Conservation (phyloP, 331 rosid genomes). For the Dryas integrifolia region DNA sequence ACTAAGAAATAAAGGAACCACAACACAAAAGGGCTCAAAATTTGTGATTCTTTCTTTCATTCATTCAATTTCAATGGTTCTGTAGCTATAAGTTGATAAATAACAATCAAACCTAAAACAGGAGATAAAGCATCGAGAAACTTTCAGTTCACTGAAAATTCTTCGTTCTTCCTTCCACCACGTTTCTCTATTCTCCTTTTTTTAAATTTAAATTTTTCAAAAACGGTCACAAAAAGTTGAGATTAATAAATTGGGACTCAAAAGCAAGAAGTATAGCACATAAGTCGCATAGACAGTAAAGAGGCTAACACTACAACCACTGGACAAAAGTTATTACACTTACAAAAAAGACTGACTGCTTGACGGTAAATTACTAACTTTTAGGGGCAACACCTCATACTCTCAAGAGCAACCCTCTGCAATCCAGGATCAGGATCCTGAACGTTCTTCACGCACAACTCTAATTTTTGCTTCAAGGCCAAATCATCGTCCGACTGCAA, state of each 20-base stretch:
- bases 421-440: constrained; percentile 82
- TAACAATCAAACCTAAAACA: too few relatives aligned
- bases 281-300: neutral
- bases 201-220: neutral
- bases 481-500: constrained; percentile 91
- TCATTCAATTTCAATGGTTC: neutral
- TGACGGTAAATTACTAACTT: neutral
- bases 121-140: neutral
- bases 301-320: neutral
- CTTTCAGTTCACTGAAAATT: neutral
- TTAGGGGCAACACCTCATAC: constrained; percentile 60
- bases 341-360: neutral
- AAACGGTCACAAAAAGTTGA: neutral
- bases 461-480: constrained; percentile 88
- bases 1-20: neutral
- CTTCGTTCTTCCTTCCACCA: too few relatives aligned
- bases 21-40: neutral
- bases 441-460: constrained; percentile 91
- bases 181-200: too few relatives aligned
- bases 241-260: too few relatives aligned
- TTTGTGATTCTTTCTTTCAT: neutral
- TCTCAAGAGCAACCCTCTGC: constrained; percentile 89
- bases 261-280: neutral
- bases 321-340: too few relatives aligned
- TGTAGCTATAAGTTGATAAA: neutral